Percentiles rank a stretch among this genome's conserved stretches.
Conservation (phyloP, 352 stramenopile genomes). For the Sclerospora graminicola region DNA sequence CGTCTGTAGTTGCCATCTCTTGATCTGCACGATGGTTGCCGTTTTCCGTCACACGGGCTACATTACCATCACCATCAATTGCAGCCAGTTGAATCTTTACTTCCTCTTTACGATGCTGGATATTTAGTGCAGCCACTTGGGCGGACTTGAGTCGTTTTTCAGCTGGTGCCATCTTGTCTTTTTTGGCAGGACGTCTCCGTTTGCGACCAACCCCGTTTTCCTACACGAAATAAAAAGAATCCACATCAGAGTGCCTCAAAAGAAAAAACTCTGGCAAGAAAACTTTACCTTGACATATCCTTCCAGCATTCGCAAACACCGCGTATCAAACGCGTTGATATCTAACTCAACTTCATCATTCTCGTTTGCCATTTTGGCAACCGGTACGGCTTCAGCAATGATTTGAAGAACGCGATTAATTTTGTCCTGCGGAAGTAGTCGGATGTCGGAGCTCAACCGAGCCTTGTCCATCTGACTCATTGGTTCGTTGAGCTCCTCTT, state of each 20-base stretch:
- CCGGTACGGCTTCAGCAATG: constrained; percentile 79
- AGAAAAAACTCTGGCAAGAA: constrained; percentile 12
- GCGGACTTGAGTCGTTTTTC: constrained; percentile 74
- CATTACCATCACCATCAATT: constrained; percentile 41
- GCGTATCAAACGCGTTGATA: constrained; percentile 82
- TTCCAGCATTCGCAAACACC: constrained; percentile 83
- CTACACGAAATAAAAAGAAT: constrained; percentile 22
- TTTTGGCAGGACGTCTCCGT: constrained; percentile 58
- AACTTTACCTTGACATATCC: constrained; percentile 77
- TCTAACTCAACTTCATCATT: constrained; percentile 85
- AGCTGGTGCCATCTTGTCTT: constrained; percentile 37
- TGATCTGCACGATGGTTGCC: constrained; percentile 23
- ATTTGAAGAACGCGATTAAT: constrained; percentile 85
- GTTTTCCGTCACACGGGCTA: constrained; percentile 6
- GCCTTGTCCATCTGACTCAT: constrained; percentile 83
- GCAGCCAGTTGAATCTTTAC: constrained; percentile 67
- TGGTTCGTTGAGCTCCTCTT: constrained; percentile 79
- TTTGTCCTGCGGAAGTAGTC: constrained; percentile 74
- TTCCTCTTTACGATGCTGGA: constrained; percentile 59
- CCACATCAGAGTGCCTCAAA: constrained; percentile 10
- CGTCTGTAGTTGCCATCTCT: constrained; percentile 46
- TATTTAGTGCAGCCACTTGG: constrained; percentile 72
- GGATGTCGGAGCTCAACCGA: constrained; percentile 71
- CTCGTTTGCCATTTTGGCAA: constrained; percentile 74
- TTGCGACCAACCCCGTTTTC: constrained; percentile 84